Percentiles rank a stretch among this genome's conserved stretches.
These are phyloP conservation scores for Rhizophagus clarus DNA, from an alignment of 192 early-diverging fungal species.

Conservation along the genomic window DNA sequence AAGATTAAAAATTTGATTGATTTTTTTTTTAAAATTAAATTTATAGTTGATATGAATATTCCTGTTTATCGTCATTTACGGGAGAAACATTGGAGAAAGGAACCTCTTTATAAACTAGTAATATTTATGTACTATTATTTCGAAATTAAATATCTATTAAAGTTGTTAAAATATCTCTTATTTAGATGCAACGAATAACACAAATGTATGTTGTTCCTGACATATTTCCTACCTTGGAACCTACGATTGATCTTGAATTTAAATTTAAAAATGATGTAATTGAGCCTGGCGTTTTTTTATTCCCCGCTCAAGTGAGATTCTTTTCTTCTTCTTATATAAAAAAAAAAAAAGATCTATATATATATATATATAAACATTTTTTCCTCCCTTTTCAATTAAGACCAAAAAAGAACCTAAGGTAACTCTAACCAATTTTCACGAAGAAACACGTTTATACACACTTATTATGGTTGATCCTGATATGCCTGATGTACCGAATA, in stretches of 20 bases:
- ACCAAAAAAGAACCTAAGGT: constrained; percentile 58
- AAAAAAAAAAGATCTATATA: neutral
- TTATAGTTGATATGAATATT: constrained; percentile 60
- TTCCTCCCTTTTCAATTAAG: constrained; percentile 43
- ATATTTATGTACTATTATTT: neutral
- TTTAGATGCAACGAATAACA: constrained; percentile 60
- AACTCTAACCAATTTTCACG: constrained; percentile 62
- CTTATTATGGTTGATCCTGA: constrained; percentile 71
- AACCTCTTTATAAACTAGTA: constrained; percentile 53
- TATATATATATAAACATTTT: constrained; percentile 21
- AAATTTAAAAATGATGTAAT: constrained; percentile 40
- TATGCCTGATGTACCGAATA: constrained; percentile 60
- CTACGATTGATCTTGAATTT: constrained; percentile 47
- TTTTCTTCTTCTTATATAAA: constrained; percentile 33
- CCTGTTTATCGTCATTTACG: constrained; percentile 72
- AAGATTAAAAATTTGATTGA: too few relatives aligned
- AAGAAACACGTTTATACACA: constrained; percentile 69
- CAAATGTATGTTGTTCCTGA: constrained; percentile 83
- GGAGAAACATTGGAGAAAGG: constrained; percentile 59
- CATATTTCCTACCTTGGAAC: constrained; percentile 58
- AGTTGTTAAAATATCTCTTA: neutral
- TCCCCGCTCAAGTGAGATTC: constrained; percentile 37
- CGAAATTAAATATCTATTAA: neutral
- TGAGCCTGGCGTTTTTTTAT: constrained; percentile 46
- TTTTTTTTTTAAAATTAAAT: neutral